A percentile compares a stretch with the other conserved stretches of the same genome.
Evolutionary conservation across 2,329 filamentous ascomycete species (phyloP).

Genomic region (Exserohilum turcica): DNA sequence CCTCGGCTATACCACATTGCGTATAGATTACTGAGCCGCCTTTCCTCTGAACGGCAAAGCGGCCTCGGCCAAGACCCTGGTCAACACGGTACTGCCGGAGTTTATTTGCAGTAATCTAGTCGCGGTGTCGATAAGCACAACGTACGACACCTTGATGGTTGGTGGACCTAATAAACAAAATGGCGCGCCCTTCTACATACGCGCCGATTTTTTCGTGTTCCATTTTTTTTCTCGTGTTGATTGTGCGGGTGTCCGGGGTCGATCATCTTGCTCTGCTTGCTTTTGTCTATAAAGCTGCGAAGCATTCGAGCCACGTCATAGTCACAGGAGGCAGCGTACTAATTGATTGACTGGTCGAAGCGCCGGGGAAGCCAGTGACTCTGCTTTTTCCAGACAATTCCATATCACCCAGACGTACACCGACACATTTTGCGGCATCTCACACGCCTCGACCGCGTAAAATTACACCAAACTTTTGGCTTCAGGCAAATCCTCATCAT

Average conservation of each 20-base stretch:
- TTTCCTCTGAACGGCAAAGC: conserved; percentile 13
- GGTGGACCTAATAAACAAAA: conserved; percentile 12
- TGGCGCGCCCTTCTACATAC: conserved; percentile 5
- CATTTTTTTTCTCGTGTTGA: neutral
- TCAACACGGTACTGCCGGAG: conserved; percentile 25
- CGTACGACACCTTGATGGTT: conserved; percentile 23
- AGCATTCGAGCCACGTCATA: conserved; percentile 4
- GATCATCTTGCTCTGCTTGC: neutral
- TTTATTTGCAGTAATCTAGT: conserved; percentile 14
- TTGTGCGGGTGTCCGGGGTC: neutral
- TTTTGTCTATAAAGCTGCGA: neutral
- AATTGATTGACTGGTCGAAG: neutral
- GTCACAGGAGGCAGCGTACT: neutral
- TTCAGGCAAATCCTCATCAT: conserved; percentile 7
- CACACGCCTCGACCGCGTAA: neutral
- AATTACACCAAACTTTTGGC: neutral
- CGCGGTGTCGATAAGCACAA: conserved; percentile 17
- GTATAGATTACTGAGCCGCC: conserved; percentile 5
- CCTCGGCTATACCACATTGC: conserved; percentile 4
- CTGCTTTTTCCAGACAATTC: neutral
- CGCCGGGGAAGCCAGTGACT: neutral
- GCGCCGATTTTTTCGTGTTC: neutral
- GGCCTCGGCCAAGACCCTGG: conserved; percentile 19
- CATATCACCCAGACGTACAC: neutral
- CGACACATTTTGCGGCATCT: neutral